phyloP scores from a whole-genome alignment of 305 asterid genomes.

The Fraxinus paxiana region DNA sequence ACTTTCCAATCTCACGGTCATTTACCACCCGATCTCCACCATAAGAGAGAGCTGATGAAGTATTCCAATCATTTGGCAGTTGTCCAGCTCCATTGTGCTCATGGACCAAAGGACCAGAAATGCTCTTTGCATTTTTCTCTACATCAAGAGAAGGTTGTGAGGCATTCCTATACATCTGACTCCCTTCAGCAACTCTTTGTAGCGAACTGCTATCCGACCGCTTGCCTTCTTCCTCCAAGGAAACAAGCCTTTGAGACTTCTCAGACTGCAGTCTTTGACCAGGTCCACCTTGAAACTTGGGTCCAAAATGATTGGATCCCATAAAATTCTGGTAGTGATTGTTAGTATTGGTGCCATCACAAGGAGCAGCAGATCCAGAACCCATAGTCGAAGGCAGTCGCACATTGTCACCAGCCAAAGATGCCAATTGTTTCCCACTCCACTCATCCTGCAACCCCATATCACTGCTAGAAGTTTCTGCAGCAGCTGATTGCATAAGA shows the following conservation, averaged over 20 bases:
- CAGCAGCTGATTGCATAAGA: slow-evolving; percentile 87
- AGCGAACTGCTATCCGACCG: slow-evolving; percentile 33
- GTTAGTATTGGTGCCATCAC: slow-evolving; percentile 31
- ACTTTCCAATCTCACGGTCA: neutral
- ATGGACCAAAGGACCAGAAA: slow-evolving; percentile 35
- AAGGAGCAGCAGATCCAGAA: slow-evolving; percentile 35
- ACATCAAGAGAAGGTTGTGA: slow-evolving; percentile 38
- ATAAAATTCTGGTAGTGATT: slow-evolving; percentile 17
- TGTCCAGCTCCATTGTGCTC: slow-evolving; percentile 38
- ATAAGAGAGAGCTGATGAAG: slow-evolving; percentile 3
- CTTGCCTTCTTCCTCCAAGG: slow-evolving; percentile 44
- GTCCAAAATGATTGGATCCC: slow-evolving; percentile 43
- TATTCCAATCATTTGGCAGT: slow-evolving; percentile 47
- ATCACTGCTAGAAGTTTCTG: slow-evolving; percentile 68
- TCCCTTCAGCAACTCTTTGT: slow-evolving; percentile 40
- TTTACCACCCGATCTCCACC: slow-evolving; percentile 1
- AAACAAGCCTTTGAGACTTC: slow-evolving; percentile 44
- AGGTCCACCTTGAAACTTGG: slow-evolving; percentile 41
- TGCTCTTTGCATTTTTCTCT: slow-evolving; percentile 36
- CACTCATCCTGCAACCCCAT: slow-evolving; percentile 57
- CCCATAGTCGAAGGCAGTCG: slow-evolving; percentile 36
- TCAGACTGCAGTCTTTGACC: slow-evolving; percentile 36
- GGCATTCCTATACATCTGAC: slow-evolving; percentile 40
- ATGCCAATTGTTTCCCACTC: slow-evolving; percentile 45
- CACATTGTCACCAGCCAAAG: slow-evolving; percentile 31